Base-by-base conservation (phyloP, 1,284 basidiomycete species). In the Golubevia pallescens region DNA sequence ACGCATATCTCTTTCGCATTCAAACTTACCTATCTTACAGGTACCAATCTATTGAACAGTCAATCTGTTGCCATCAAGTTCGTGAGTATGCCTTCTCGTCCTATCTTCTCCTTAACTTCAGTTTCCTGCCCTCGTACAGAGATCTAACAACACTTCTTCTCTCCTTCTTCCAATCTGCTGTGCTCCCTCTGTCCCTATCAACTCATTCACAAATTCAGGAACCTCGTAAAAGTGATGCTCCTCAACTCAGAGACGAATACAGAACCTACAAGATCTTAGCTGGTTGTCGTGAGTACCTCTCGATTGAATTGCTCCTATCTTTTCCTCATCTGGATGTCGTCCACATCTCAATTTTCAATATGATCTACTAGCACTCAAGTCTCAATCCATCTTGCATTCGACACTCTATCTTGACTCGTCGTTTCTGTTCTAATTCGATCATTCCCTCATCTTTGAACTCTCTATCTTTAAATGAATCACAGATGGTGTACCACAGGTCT, bases 61-160 rank as follows among this genome's bases (percentile, higher is more conserved):
- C 93, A 95, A 88, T 94, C 93, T 3, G 94, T 97, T 62, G 95
- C 95, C 69, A 97, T 97, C 90, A 97, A 97, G 89, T 97, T 97
- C 89, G 94, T 95, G n/a, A n/a, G n/a, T n/a, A n/a, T n/a, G n/a
- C n/a, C n/a, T n/a, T n/a, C n/a, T n/a, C n/a, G n/a, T n/a, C n/a
- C n/a, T n/a, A n/a, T n/a, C n/a, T n/a, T n/a, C n/a, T n/a, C n/a
- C n/a, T n/a, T n/a, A n/a, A n/a, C n/a, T n/a, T n/a, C n/a, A n/a
- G n/a, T n/a, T n/a, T n/a, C n/a, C n/a, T n/a, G n/a, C n/a, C n/a
- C n/a, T n/a, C n/a, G n/a, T n/a, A n/a, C n/a, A n/a, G n/a, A n/a
- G n/a, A n/a, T n/a, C n/a, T n/a, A n/a, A n/a, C n/a, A n/a, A n/a
- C n/a, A n/a, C n/a, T n/a, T n/a, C n/a, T n/a, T n/a, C n/a, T n/a